These are phyloP conservation scores for Candida gigantensis DNA, from an alignment of 1,139 yeast genomes.

Conservation along the genomic window DNA sequence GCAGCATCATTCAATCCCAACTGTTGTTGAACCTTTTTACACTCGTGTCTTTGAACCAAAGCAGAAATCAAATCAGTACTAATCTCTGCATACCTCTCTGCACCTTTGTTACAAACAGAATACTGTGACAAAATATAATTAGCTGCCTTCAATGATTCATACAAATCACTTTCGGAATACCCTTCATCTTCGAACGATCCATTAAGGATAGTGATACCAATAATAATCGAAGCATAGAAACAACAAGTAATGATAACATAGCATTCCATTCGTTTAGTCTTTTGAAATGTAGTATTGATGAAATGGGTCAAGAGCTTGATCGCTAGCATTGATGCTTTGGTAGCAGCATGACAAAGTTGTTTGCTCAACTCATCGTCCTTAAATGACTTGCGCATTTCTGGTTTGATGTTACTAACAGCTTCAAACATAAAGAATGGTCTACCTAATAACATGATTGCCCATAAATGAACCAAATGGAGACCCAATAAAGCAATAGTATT, in stretches of 20 bases:
- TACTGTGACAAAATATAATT: constrained; percentile 18
- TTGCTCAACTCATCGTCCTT: constrained; percentile 11
- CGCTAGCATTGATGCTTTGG: constrained; percentile 19
- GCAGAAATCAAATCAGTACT: constrained; percentile 18
- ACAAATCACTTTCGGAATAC: constrained; percentile 18
- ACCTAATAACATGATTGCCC: constrained; percentile 42
- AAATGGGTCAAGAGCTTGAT: constrained; percentile 19
- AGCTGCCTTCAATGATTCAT: constrained; percentile 16
- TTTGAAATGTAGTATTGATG: constrained; percentile 16
- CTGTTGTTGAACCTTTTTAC: constrained; percentile 4
- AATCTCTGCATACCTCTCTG: constrained; percentile 19
- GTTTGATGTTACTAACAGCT: constrained; percentile 14
- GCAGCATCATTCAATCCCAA: constrained; percentile 7
- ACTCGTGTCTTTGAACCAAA: constrained; percentile 12
- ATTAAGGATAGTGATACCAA: constrained; percentile 19
- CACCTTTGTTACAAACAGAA: constrained; percentile 19
- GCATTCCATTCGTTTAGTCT: constrained; percentile 18
- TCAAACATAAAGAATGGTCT: constrained; percentile 46
- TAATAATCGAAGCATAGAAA: constrained; percentile 19
- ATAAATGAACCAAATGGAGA: constrained; percentile 40
- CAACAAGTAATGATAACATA: constrained; percentile 19
- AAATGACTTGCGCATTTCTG: constrained; percentile 6
- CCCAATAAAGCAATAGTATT: constrained; percentile 28
- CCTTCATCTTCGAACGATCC: constrained; percentile 18
- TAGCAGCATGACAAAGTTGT: constrained; percentile 20